Evolutionary conservation across 2,329 filamentous ascomycete genomes (phyloP), one percentile per base, ranked within the genome.

Genomic region (Hirsutella thompsonii): DNA sequence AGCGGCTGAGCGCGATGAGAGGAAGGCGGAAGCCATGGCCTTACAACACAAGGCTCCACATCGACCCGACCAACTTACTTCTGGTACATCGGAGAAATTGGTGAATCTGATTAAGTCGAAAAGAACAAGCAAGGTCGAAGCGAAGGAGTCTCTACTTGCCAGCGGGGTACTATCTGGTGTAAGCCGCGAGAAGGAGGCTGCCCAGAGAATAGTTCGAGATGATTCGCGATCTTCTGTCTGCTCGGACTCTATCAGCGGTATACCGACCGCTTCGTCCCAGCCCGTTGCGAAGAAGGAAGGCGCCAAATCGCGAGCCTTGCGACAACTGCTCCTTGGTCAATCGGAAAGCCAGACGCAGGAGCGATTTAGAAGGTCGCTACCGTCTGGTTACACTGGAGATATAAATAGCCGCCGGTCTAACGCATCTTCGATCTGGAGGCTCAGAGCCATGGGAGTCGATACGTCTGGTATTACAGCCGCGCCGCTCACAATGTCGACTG

Each of bases 401-500:
- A 48, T 45, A 6, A 42, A 48, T 3, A 51, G 49, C 30, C 52
- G 56, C 9, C 41, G 52, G 3, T 66, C 61, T 49, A 63, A 55
- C 39, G 61, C 60, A 6, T 68, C 65, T 6, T 62, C 65, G 40
- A 57, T 63, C 32, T 70, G 67, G 67, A 56, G 59, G 5, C 56
- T 70, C 43, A 69, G 68, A 39, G 66, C 66, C 34, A 68, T 69
- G 66, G 67, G 66, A 9, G 62, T 75, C 16, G 68, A 66, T 45
- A 66, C 73, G 63, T 63, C 68, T 4, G 66, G 76, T 45, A 65
- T 72, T n/a, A 64, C 68, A 37, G 71, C 69, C 45, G 49, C 74
- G 3, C 72, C 71, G 5, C 71, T 76, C 46, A 61, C 62, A 3
- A 58, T 76, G 33, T 69, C 68, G 11, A 49, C 63, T 29, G 64